A percentile compares a stretch with the other conserved stretches of the same genome.
phyloP scores from a whole-genome alignment of 176 grass and related monocot species.

The Oryza coarctata region DNA sequence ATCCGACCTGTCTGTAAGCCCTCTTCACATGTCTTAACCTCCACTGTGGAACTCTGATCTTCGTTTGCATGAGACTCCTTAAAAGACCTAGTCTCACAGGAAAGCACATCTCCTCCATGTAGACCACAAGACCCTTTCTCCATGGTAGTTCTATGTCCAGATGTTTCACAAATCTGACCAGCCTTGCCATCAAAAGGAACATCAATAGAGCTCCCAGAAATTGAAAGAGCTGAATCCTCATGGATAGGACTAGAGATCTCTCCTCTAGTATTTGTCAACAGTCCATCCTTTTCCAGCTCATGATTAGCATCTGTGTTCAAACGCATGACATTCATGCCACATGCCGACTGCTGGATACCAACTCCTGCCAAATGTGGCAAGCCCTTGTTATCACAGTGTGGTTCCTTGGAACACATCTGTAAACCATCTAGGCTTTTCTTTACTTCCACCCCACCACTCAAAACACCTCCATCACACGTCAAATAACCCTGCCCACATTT shows the following conservation, averaged over 20 bases:
- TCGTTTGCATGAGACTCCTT: not conserved
- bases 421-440: conserved; percentile 14
- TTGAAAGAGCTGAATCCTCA: conserved; percentile 29
- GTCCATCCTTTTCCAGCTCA: conserved; percentile 8
- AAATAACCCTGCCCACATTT: conserved; percentile 3
- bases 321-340: not conserved
- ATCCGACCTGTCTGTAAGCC: not conserved
- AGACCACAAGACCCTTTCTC: not conserved
- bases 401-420: conserved; percentile 14
- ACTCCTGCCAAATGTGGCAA: not conserved
- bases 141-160: not conserved
- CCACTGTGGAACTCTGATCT: not conserved
- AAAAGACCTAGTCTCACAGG: not conserved
- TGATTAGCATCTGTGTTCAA: not conserved
- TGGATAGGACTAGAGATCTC: not conserved
- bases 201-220: not conserved
- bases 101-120: conserved; percentile 4
- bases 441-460: not conserved
- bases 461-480: not conserved
- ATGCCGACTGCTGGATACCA: not conserved
- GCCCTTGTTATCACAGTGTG: not conserved
- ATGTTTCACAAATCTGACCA: not conserved
- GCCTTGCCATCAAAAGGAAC: conserved; percentile 3
- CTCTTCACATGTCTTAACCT: conserved; percentile 26
- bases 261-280: conserved; percentile 24